Evolutionary conservation across 2,329 filamentous ascomycete genomes (phyloP).

Genomic region (Bipolaris oryzae): DNA sequence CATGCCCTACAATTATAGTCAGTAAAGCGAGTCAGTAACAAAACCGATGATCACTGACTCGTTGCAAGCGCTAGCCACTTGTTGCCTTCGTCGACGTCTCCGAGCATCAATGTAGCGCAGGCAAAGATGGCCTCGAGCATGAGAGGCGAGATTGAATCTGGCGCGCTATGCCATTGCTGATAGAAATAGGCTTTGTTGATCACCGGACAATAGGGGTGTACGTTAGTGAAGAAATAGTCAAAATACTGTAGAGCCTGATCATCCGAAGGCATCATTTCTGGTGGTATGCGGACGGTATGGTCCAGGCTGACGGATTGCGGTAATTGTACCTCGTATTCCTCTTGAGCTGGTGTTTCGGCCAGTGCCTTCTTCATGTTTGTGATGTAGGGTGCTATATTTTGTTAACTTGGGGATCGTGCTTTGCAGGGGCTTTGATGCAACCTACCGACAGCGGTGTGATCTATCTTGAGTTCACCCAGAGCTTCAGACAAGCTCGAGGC

Average conservation of each 20-base stretch:
- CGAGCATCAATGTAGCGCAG: slow-evolving; percentile 81
- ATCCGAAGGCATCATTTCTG: slow-evolving; percentile 89
- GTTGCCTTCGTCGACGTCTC: slow-evolving; percentile 81
- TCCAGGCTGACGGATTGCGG: slow-evolving; percentile 74
- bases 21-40: slow-evolving; percentile 13
- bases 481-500: slow-evolving; percentile 77
- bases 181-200: slow-evolving; percentile 83
- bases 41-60: slow-evolving; percentile 62
- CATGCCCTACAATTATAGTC: slow-evolving; percentile 67
- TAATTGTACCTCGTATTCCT: slow-evolving; percentile 73
- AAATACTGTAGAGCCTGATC: slow-evolving; percentile 83
- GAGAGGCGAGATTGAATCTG: slow-evolving; percentile 84
- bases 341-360: slow-evolving; percentile 67
- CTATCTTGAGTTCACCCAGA: slow-evolving; percentile 84
- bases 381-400: slow-evolving; percentile 76
- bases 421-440: neutral
- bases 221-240: slow-evolving; percentile 85
- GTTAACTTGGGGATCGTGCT: slow-evolving; percentile 18
- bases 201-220: slow-evolving; percentile 92
- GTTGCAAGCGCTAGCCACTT: slow-evolving; percentile 92
- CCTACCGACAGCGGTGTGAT: slow-evolving; percentile 84
- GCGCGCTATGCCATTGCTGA: slow-evolving; percentile 84
- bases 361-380: slow-evolving; percentile 65
- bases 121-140: slow-evolving; percentile 91
- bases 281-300: slow-evolving; percentile 83